These are phyloP conservation scores for Leccinum disarticulatum DNA, from an alignment of 768 basidiomycete genomes.

Conservation along the genomic window DNA sequence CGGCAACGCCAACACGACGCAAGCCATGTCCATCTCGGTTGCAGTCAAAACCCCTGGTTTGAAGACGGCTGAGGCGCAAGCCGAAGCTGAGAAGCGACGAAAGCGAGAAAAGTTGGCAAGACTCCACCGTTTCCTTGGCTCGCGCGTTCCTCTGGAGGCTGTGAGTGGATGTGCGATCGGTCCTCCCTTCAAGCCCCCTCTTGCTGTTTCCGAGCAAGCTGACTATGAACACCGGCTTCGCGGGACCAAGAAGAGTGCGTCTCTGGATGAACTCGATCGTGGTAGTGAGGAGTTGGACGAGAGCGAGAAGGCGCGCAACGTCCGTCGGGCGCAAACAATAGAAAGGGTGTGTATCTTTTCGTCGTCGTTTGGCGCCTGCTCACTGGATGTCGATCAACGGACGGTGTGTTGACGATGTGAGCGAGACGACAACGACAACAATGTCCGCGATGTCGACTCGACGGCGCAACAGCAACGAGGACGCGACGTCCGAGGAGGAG, in stretches of 20 bases:
- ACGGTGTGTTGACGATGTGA: no score
- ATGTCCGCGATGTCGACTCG: no score
- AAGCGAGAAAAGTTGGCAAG: slow-evolving; percentile 79
- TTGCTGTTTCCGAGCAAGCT: slow-evolving; percentile 30
- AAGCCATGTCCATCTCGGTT: slow-evolving; percentile 32
- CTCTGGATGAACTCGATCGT: slow-evolving; percentile 56
- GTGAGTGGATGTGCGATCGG: slow-evolving; percentile 49
- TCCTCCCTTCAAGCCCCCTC: slow-evolving; percentile 33
- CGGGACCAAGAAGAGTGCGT: slow-evolving; percentile 43
- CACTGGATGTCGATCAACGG: background rate
- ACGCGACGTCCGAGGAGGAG: no score
- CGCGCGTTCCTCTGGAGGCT: slow-evolving; percentile 68
- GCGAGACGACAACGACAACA: no score
- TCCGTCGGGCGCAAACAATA: slow-evolving; percentile 82
- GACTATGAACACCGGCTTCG: slow-evolving; percentile 43
- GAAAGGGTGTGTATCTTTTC: slow-evolving; percentile 58
- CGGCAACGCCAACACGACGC: no score
- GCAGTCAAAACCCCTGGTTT: slow-evolving; percentile 19
- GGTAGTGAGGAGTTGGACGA: slow-evolving; percentile 70
- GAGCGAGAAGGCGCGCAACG: slow-evolving; percentile 75
- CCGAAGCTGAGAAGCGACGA: slow-evolving; percentile 61
- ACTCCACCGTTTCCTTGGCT: slow-evolving; percentile 85
- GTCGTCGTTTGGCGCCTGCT: background rate
- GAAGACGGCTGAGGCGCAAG: slow-evolving; percentile 46
- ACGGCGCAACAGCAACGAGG: no score